Percentiles rank a stretch among this genome's conserved stretches.
Conservation (phyloP, 345 rosid species). For the Eucalyptus sp. region DNA sequence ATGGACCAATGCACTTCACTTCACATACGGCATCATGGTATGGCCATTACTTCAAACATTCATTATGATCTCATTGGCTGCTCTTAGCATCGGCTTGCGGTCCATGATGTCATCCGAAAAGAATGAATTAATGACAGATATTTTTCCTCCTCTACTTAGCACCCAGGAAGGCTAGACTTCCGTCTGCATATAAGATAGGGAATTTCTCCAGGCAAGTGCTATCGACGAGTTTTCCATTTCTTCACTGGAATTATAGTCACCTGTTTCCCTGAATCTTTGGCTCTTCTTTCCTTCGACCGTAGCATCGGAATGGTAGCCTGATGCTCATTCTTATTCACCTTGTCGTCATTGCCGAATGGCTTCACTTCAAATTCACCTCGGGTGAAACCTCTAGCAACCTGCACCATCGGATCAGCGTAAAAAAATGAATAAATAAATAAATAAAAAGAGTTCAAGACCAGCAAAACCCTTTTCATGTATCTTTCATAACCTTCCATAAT, state of each 20-base stretch:
- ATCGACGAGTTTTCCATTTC: conserved; percentile 32
- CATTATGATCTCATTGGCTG: background rate
- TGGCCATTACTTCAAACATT: background rate
- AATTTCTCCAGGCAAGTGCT: background rate
- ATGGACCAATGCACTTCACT: background rate
- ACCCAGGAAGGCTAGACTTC: background rate
- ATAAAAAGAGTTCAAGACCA: background rate
- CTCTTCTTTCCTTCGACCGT: conserved; percentile 39
- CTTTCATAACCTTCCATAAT: background rate
- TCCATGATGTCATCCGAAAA: background rate
- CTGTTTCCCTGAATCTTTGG: conserved; percentile 44
- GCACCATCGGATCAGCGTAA: background rate
- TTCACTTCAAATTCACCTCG: conserved; percentile 83
- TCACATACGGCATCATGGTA: background rate
- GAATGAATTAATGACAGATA: background rate
- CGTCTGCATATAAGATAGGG: background rate
- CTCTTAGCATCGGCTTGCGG: background rate
- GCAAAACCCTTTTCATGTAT: too few relatives aligned
- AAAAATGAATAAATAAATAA: background rate
- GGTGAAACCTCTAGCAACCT: conserved; percentile 82
- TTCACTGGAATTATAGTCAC: conserved; percentile 69
- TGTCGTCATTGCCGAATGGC: conserved; percentile 55
- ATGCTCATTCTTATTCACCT: conserved; percentile 35
- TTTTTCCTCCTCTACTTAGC: background rate
- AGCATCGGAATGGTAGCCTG: conserved; percentile 52